phyloP scores from a whole-genome alignment of 257 asterid species.

The Linderniella brevidens region DNA sequence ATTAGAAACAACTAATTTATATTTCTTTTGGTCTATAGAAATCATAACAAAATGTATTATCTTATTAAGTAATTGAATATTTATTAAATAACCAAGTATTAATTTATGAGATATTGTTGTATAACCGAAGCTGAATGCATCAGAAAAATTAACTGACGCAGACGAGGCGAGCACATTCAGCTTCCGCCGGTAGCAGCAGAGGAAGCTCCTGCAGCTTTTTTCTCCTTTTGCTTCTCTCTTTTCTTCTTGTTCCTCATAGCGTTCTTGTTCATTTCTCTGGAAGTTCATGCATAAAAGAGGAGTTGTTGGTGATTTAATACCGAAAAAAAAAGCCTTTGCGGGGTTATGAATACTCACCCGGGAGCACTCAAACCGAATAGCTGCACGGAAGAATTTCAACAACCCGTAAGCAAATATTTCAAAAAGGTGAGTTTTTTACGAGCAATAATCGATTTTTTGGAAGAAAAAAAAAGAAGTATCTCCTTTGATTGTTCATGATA shows the following conservation, averaged over 20 bases:
- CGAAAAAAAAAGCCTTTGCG: background rate
- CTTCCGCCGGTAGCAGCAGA: constrained; percentile 15
- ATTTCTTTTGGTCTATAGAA: too few species aligned
- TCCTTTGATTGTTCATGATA: constrained; percentile 12
- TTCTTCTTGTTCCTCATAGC: constrained; percentile 80
- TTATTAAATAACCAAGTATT: too few species aligned
- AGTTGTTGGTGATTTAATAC: constrained; percentile 5
- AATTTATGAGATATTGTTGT: too few species aligned
- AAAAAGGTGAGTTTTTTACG: background rate
- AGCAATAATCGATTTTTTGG: background rate
- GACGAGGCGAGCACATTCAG: background rate
- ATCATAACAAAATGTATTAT: too few species aligned
- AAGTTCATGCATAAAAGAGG: constrained; percentile 2
- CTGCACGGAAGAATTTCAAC: constrained; percentile 24
- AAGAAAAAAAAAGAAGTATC: background rate
- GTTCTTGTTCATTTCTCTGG: constrained; percentile 74
- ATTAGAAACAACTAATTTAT: too few species aligned
- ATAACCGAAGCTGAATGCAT: too few species aligned
- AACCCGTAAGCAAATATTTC: constrained; percentile 8
- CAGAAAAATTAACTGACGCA: too few species aligned
- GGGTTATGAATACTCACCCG: constrained; percentile 35
- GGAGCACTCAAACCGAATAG: constrained; percentile 53
- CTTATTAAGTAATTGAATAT: too few species aligned
- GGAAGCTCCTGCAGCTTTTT: constrained; percentile 53
- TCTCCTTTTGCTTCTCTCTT: constrained; percentile 76